Conservation (phyloP, 2,329 filamentous ascomycete species). For the Fusarium sp. region DNA sequence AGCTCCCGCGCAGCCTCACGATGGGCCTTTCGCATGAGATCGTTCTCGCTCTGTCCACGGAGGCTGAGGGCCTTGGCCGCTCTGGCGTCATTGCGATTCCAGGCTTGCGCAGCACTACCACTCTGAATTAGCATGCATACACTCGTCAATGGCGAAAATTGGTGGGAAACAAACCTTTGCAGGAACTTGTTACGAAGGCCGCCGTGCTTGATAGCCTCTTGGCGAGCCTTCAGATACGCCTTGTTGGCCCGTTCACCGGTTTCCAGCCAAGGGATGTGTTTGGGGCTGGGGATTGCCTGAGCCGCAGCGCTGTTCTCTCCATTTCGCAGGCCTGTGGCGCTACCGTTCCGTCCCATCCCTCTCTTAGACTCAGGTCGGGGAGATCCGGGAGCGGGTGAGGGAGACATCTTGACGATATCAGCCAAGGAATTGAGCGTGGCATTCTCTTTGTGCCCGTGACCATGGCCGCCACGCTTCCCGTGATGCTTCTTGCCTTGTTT, state of each 20-base stretch:
- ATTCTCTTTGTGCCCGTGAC: constrained; percentile 78
- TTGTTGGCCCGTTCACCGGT: constrained; percentile 93
- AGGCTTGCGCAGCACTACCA: constrained; percentile 90
- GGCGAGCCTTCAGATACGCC: constrained; percentile 93
- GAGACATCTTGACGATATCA: constrained; percentile 95
- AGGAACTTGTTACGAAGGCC: constrained; percentile 97
- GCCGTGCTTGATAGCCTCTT: constrained; percentile 97
- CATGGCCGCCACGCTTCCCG: constrained; percentile 89
- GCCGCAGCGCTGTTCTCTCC: constrained; percentile 87
- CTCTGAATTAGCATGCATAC: constrained; percentile 12
- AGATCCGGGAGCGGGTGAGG: constrained; percentile 79
- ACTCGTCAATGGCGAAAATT: background rate
- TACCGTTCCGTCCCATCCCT: constrained; percentile 72
- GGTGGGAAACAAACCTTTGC: constrained; percentile 77
- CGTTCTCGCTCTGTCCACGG: constrained; percentile 95
- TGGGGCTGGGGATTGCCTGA: constrained; percentile 87
- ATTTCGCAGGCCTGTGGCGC: constrained; percentile 74
- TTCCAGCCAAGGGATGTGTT: constrained; percentile 96
- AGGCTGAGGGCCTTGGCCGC: constrained; percentile 96
- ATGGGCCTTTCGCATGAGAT: constrained; percentile 96
- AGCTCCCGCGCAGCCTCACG: constrained; percentile 92
- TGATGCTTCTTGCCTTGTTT: constrained; percentile 93
- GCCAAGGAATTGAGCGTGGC: constrained; percentile 83
- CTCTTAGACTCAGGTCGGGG: constrained; percentile 74
- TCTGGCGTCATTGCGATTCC: constrained; percentile 97